These are phyloP conservation scores for Panicum hallii DNA, from an alignment of 202 grass and related monocot genomes.

Conservation along the genomic window DNA sequence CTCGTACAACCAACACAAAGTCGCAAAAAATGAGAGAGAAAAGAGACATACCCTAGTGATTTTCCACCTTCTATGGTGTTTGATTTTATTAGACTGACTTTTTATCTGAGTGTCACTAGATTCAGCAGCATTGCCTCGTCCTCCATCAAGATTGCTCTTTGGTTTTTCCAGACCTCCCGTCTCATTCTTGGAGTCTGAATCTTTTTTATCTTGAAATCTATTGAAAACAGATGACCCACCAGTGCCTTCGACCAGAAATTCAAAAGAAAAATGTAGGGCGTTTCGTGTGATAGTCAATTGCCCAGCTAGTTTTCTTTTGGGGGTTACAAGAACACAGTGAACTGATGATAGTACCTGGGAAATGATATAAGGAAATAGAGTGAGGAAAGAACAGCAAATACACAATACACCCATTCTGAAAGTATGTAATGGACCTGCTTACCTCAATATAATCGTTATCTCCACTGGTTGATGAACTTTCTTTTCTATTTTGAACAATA, in stretches of 20 bases:
- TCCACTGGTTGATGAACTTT: constrained; percentile 54
- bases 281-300: constrained; percentile 74
- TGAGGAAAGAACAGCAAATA: constrained; percentile 42
- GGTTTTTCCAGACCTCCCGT: constrained; percentile 59
- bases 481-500: constrained; percentile 79
- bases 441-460: constrained; percentile 84
- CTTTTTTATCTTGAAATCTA: constrained; percentile 71
- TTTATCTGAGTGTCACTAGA: constrained; percentile 55
- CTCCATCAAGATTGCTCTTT: constrained; percentile 62
- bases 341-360: constrained; percentile 73
- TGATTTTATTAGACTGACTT: constrained; percentile 79
- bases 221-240: constrained; percentile 93
- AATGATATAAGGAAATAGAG: constrained; percentile 35
- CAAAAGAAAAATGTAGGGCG: constrained; percentile 88
- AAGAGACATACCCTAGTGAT: constrained; percentile 63
- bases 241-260: constrained; percentile 96
- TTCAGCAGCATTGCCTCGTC: constrained; percentile 60
- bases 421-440: constrained; percentile 35
- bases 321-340: constrained; percentile 86
- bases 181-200: constrained; percentile 76
- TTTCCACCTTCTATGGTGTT: constrained; percentile 95
- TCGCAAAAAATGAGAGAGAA: not conserved
- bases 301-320: constrained; percentile 95
- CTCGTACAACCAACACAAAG: constrained; percentile 13
- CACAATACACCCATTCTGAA: not conserved